Conservation (phyloP, 495 filamentous ascomycete species). For the Haplographium delicatum region DNA sequence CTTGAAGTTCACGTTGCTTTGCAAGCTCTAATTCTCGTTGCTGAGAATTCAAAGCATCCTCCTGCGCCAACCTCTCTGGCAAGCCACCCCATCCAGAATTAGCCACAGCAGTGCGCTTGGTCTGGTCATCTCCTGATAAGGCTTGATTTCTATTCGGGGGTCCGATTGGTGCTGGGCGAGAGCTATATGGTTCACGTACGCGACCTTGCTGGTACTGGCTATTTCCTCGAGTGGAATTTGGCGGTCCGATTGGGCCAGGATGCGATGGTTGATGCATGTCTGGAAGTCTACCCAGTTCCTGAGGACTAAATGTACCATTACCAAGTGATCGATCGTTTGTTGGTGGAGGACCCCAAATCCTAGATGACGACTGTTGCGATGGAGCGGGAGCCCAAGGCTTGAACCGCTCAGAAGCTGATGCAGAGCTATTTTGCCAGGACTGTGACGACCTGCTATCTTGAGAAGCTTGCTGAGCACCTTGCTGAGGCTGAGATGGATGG, state of each 20-base stretch:
- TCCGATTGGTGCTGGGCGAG: conserved; percentile 42
- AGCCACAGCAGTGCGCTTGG: conserved; percentile 6
- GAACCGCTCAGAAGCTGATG: conserved; percentile 13
- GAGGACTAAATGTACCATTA: conserved; percentile 73
- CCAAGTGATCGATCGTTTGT: conserved; percentile 64
- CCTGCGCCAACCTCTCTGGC: conserved; percentile 34
- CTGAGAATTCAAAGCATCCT: conserved; percentile 30
- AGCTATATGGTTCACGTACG: conserved; percentile 25
- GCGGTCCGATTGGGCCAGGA: conserved; percentile 50
- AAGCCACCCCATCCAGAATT: conserved; percentile 44
- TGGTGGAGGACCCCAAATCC: conserved; percentile 69
- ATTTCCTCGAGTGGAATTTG: conserved; percentile 32
- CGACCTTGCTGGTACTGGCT: conserved; percentile 35
- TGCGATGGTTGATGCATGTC: conserved; percentile 34
- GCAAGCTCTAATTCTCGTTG: conserved; percentile 15
- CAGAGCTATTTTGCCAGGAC: conserved; percentile 21
- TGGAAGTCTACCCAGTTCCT: conserved; percentile 46
- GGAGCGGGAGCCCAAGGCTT: conserved; percentile 24
- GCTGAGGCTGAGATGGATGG: neutral
- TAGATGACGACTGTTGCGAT: conserved; percentile 36
- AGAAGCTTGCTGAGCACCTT: neutral
- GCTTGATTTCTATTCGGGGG: conserved; percentile 30
- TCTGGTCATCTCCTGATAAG: conserved; percentile 1
- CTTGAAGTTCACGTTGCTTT: conserved; percentile 12
- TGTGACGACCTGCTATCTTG: conserved; percentile 18